Evolutionary conservation across 495 filamentous ascomycete genomes (phyloP), one percentile per base, ranked within the genome.

Genomic region (Monascus purpureus): DNA sequence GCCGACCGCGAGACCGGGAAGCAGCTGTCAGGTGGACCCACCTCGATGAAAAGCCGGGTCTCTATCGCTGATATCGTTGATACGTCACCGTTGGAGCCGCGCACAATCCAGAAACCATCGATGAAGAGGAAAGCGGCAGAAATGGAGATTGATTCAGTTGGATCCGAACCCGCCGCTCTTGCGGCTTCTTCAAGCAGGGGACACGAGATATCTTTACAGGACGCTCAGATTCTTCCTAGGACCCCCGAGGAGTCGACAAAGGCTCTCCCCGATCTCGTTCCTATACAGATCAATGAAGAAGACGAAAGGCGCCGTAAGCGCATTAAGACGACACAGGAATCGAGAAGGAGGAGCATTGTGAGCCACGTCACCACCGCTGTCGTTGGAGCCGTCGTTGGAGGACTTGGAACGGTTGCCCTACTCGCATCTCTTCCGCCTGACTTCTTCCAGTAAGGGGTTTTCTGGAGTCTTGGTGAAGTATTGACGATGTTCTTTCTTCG

Each of bases 361-460:
- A 57, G 41, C 28, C 61, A 65, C 37, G 59, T 63, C 11, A 47
- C 59, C 13, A 60, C 61, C 25, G 63, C 65, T 19, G 32, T 61
- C 2, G 40, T 62, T 9, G 59, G 67, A 19, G 61, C 55, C 13
- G 38, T 67, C 13, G 46, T 67, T 24, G 67, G 67, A 31, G 55
- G 63, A 29, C 47, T 71, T 28, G 62, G 63, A 14, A 59, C 65
- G 26, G 56, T 71, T 42, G 66, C 59, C 18, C 44, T 55, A 17
- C 47, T 71, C 22, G 65, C 68, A 3, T 46, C 59, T 14, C 49
- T 67, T 8, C 62, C 62, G 13, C 40, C 51, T 2, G 53, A 59
- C 25, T 65, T 55, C 38, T 67, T 67, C 33, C 27, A 37, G 8
- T 49, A 39, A 33, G 6, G 13, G 16, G 12, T 9, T 9, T 17